Base-by-base conservation (phyloP, 495 filamentous ascomycete species). In the Penicillium ucsense region DNA sequence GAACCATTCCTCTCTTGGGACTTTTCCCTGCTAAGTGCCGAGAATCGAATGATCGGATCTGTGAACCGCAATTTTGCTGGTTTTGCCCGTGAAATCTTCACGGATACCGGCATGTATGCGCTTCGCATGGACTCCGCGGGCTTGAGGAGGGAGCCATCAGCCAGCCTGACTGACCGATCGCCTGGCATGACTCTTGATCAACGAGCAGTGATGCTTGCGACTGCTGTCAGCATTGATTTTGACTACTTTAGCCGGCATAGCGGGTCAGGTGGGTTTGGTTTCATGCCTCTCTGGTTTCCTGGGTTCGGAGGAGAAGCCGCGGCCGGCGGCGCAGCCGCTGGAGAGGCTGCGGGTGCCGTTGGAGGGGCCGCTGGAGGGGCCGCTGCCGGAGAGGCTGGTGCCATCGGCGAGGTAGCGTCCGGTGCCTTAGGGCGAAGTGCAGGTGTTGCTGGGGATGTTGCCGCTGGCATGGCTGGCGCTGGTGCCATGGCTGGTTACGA, bases 201-300 rank as follows among this genome's bases (percentile, higher is more conserved):
- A 64, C 74, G 83, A 35, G 82, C 83, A 1, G 75, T 85, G 28
- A 85, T 85, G 82, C 68, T 86, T 31, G 83, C 83, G 11, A 83
- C 81, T 2, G 83, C 83, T 11, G 81, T 85, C 11, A 83, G 75
- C 41, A 68, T 86, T 43, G 83, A 86, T 59, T 86, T 85, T 48
- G 83, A 86, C 58, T 86, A 85, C 56, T 86, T 86, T 63, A 83
- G 79, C 50, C 71, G 81, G 3, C 73, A 82, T 46, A 79, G 74
- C 39, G 57, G 67, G 5, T 47, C 67, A 7, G 72, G 74, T 28
- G 72, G 69, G 3, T 61, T 69, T 29, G 72, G 76, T 0, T 75
- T 80, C 47, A 73, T 81, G 65, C 82, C 81, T 1, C 38, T 83
- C 11, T 82, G 75, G 76, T 69, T 81, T 46, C 76, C 75, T 1